Evolutionary conservation across 257 asterid genomes (phyloP).

Genomic region (Pogostemon cablin): DNA sequence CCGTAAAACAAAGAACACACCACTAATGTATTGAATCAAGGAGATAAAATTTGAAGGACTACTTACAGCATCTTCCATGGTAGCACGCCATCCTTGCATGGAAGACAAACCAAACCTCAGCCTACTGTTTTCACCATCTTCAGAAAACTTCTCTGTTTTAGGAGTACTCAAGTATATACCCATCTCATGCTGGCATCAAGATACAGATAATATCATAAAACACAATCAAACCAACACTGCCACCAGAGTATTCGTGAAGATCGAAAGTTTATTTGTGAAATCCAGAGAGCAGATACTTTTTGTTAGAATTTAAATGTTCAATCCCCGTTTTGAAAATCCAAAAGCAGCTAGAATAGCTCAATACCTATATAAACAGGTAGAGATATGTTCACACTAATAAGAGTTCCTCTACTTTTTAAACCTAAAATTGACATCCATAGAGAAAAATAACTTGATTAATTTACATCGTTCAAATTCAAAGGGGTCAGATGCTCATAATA

Average conservation of each 20-base stretch:
- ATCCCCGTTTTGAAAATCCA: neutral
- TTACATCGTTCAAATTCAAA: constrained; percentile 23
- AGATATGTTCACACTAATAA: neutral
- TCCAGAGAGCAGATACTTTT: neutral
- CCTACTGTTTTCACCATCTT: constrained; percentile 75
- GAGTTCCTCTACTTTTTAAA: neutral
- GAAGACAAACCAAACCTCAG: constrained; percentile 81
- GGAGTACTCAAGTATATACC: constrained; percentile 93
- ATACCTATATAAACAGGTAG: constrained; percentile 9
- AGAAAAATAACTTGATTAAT: neutral
- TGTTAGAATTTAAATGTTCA: constrained; percentile 6
- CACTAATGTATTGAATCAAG: constrained; percentile 6
- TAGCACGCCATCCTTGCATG: constrained; percentile 99
- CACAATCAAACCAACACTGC: constrained; percentile 22
- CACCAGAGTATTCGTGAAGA: constrained; percentile 3
- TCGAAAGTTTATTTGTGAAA: neutral
- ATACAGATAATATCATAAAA: constrained; percentile 24
- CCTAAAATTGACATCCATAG: constrained; percentile 9
- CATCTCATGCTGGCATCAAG: constrained; percentile 63
- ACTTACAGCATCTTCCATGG: constrained; percentile 99
- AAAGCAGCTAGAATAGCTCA: constrained; percentile 19
- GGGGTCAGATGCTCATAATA: neutral
- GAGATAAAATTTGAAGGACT: constrained; percentile 26
- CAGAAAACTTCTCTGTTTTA: constrained; percentile 83
- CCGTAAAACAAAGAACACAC: constrained; percentile 10